Evolutionary conservation across 2,329 filamentous ascomycete genomes (phyloP).

Genomic region (Apiospora marii): DNA sequence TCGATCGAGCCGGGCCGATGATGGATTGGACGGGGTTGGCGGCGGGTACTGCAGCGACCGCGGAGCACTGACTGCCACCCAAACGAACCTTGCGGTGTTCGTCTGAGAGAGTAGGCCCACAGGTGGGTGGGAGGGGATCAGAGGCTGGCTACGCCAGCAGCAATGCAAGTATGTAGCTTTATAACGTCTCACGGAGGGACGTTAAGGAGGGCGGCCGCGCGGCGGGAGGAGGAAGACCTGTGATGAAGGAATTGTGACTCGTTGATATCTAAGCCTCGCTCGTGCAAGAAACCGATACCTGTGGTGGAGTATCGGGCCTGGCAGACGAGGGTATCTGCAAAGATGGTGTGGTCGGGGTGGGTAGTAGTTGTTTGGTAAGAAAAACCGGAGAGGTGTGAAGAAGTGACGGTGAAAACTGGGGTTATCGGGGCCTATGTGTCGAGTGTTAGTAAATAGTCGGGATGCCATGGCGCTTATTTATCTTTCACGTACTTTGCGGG

Average conservation of each 20-base stretch:
- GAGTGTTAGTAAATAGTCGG: constrained; percentile 37
- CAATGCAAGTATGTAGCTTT: constrained; percentile 56
- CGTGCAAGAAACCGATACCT: constrained; percentile 84
- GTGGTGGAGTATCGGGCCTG: constrained; percentile 82
- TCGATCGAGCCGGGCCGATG: constrained; percentile 35
- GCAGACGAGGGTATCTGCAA: constrained; percentile 75
- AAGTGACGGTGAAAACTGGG: constrained; percentile 17
- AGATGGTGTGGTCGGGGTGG: constrained; percentile 31
- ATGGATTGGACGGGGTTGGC: constrained; percentile 32
- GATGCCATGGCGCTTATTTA: constrained; percentile 19
- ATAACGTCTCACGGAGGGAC: constrained; percentile 73
- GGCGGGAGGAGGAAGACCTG: constrained; percentile 84
- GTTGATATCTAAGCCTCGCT: constrained; percentile 62
- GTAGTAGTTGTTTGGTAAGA: constrained; percentile 20
- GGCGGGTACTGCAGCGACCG: constrained; percentile 59
- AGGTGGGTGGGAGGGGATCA: constrained; percentile 65
- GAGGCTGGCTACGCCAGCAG: constrained; percentile 91
- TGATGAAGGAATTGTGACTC: constrained; percentile 87
- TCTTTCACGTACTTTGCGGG: constrained; percentile 79
- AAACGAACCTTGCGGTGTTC: constrained; percentile 95
- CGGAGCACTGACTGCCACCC: constrained; percentile 97
- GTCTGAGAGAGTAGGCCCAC: constrained; percentile 99
- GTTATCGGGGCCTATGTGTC: constrained; percentile 62
- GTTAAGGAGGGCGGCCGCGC: constrained; percentile 92
- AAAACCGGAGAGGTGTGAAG: constrained; percentile 15